Percentiles rank a stretch among this genome's conserved stretches.
These are phyloP conservation scores for Melampsora americana DNA, from an alignment of 1,284 basidiomycete genomes.

Conservation along the genomic window DNA sequence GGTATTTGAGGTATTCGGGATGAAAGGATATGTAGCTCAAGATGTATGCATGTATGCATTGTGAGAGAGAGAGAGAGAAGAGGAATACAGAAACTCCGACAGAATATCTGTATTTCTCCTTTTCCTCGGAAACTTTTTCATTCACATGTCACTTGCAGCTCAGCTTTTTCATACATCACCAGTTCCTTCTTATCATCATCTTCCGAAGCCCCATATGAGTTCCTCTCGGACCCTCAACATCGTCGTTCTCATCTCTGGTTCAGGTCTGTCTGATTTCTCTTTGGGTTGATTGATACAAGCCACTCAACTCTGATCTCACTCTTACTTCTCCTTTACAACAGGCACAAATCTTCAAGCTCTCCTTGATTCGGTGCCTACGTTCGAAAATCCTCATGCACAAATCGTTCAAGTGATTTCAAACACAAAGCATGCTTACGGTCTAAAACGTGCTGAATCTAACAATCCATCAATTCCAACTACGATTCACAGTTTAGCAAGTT, in stretches of 20 bases:
- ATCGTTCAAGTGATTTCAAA: constrained; percentile 87
- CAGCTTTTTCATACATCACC: no score
- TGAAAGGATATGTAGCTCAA: no score
- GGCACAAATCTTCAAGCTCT: constrained; percentile 94
- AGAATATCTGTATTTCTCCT: no score
- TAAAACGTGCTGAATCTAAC: constrained; percentile 69
- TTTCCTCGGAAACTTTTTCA: no score
- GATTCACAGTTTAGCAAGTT: constrained; percentile 55
- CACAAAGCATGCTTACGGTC: constrained; percentile 83
- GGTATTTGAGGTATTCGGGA: no score
- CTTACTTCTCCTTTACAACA: constrained; percentile 52
- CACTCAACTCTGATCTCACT: not conserved
- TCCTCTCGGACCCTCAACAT: constrained; percentile 52
- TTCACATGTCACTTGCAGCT: no score
- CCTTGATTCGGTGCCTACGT: constrained; percentile 68
- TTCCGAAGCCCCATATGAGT: no score
- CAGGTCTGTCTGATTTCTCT: constrained; percentile 60
- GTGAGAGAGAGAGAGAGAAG: no score
- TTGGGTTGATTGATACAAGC: not conserved
- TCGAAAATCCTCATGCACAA: constrained; percentile 63
- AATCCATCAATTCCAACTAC: constrained; percentile 74
- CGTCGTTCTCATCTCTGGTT: constrained; percentile 74
- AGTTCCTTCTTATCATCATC: no score
- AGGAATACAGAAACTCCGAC: no score
- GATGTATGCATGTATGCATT: no score